These are phyloP conservation scores for Stagonosporopsis vannaccii DNA, from an alignment of 2,329 filamentous ascomycete genomes.

Conservation along the genomic window DNA sequence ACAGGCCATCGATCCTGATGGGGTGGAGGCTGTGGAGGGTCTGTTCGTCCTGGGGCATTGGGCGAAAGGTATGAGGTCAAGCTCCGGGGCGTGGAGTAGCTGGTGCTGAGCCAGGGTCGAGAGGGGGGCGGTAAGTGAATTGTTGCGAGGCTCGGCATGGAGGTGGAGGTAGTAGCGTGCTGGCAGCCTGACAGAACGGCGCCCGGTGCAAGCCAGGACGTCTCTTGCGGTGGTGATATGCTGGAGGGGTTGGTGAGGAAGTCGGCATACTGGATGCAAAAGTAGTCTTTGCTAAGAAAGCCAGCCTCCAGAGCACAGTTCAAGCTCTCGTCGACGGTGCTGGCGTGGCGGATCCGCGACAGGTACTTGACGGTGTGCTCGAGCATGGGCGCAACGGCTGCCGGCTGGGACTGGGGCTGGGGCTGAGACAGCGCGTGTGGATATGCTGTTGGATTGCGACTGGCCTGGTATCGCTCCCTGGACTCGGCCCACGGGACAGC, in stretches of 20 bases:
- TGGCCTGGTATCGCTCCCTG: slow-evolving; percentile 27
- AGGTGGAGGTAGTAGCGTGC: slow-evolving; percentile 56
- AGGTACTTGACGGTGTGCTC: slow-evolving; percentile 69
- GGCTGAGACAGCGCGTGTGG: slow-evolving; percentile 22
- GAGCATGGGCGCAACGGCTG: slow-evolving; percentile 50
- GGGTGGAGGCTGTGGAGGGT: not conserved
- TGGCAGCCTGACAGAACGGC: slow-evolving; percentile 68
- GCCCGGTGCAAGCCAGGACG: slow-evolving; percentile 69
- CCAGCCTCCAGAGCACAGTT: slow-evolving; percentile 61
- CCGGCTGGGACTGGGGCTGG: slow-evolving; percentile 28
- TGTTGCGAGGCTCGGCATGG: not conserved
- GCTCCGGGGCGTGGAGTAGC: slow-evolving; percentile 38
- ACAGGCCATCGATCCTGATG: slow-evolving; percentile 71
- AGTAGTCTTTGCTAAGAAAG: slow-evolving; percentile 62
- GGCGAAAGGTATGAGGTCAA: slow-evolving; percentile 26
- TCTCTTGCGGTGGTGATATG: slow-evolving; percentile 60
- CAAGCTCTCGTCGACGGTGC: slow-evolving; percentile 62
- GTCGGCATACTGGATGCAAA: slow-evolving; percentile 58
- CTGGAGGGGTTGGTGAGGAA: slow-evolving; percentile 64
- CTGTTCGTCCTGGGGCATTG: slow-evolving; percentile 20
- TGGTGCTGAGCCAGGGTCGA: slow-evolving; percentile 50
- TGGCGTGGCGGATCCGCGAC: slow-evolving; percentile 63
- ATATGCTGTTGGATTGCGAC: slow-evolving; percentile 26
- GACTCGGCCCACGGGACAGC: slow-evolving; percentile 42
- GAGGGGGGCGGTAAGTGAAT: slow-evolving; percentile 36